phyloP scores from a whole-genome alignment of 1,284 basidiomycete genomes.

The Cryptococcus maquisensis region DNA sequence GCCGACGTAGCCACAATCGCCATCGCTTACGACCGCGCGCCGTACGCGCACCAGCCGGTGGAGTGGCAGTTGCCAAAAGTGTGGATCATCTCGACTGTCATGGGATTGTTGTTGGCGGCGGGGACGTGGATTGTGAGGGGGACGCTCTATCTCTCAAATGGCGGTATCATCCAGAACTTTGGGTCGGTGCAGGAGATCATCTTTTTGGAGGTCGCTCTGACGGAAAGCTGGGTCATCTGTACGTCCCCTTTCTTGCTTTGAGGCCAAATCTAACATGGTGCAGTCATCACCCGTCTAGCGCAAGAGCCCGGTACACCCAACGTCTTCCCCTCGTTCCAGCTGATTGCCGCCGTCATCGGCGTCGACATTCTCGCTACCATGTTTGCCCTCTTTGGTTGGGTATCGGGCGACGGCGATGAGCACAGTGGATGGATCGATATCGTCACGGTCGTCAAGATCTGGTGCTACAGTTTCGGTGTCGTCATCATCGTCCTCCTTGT shows the following conservation, averaged over 20 bases:
- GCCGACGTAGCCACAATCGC: conserved; percentile 55
- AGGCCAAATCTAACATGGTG: conserved; percentile 5
- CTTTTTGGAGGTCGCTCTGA: conserved; percentile 58
- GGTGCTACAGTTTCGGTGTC: conserved; percentile 55
- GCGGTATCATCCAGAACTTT: conserved; percentile 57
- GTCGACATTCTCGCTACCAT: conserved; percentile 56
- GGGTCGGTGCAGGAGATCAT: conserved; percentile 55
- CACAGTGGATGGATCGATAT: conserved; percentile 53
- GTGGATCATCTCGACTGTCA: conserved; percentile 55
- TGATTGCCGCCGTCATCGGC: conserved; percentile 53
- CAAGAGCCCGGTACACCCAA: conserved; percentile 38
- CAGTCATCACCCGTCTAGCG: conserved; percentile 40
- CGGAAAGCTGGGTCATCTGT: conserved; percentile 57
- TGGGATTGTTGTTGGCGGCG: conserved; percentile 51
- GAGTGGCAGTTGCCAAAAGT: conserved; percentile 60
- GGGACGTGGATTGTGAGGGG: conserved; percentile 57
- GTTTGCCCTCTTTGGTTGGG: conserved; percentile 56
- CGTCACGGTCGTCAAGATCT: conserved; percentile 56
- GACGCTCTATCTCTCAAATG: conserved; percentile 52
- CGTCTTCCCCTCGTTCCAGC: conserved; percentile 53
- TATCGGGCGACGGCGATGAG: conserved; percentile 50
- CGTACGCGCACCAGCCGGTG: conserved; percentile 53
- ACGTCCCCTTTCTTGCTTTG: conserved; percentile 16
- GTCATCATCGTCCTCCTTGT: conserved; percentile 53
- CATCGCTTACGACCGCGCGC: conserved; percentile 53